Evolutionary conservation across 2,329 filamentous ascomycete genomes (phyloP), one percentile per base, ranked within the genome.

Genomic region (Trichoderma sp.): DNA sequence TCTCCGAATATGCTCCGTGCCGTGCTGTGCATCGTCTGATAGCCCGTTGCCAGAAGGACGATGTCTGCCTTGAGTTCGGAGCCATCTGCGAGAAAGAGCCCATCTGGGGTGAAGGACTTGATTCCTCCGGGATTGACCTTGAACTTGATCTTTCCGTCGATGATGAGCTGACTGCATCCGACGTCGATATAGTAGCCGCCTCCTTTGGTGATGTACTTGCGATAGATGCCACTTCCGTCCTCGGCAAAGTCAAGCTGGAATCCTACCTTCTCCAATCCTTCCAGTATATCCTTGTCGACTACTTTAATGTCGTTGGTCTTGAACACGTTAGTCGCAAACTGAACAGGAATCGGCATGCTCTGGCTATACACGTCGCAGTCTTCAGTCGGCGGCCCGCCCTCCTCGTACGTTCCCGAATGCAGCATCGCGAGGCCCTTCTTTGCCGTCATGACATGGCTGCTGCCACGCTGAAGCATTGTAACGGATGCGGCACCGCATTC

Each of bases 41-140:
- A 62, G 12, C 58, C 59, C n/a, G 41, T 52, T 34, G 48, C 48
- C 9, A 62, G 19, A n/a, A 52, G 19, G 15, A 52, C 26, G 2
- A 62, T 52, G n/a, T 44, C 34, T n/a, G 59, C 59, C 9, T 62
- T 54, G 24, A 62, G 21, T 15, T 62, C 48, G 7, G 47, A 62
- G 17, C 48, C 48, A n/a, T 54, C 59, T 24, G 59, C 39, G 10
- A 62, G 59, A 14, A 54, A n/a, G 3, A 52, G n/a, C 15, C 59
- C 48, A 12, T 45, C 26, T 9, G 39, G n/a, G 0, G 39, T 62
- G 7, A 62, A 62, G 0, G 59, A 52, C 7, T 54, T 54, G 7
- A 62, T 45, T 1, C 59, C 59, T 1, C 48, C 48, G 6, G 45
- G 57, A 15, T 43, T 60, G 0, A 24, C 9, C 6, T 54, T 54